phyloP scores from a whole-genome alignment of 768 basidiomycete genomes.

The Gelatoporia subvermispora region DNA sequence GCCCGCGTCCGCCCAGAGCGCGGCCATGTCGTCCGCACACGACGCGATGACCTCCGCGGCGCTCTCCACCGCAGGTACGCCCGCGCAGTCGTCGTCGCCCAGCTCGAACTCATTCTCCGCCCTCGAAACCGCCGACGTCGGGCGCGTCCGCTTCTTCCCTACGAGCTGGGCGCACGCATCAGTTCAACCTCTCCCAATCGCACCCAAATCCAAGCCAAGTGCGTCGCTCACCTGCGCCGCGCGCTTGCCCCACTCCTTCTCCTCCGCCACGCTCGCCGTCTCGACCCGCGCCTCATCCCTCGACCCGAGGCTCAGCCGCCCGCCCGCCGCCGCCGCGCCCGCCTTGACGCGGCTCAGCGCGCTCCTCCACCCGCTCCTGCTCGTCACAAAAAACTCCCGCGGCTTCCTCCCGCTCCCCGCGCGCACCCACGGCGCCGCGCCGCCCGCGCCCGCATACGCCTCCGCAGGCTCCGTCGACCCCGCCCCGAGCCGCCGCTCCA shows the following conservation, averaged over 20 bases:
- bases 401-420: constrained; percentile 5
- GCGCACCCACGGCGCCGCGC: constrained; percentile 12
- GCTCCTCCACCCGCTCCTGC: constrained; percentile 21
- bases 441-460: not conserved
- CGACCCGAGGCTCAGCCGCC: constrained; percentile 7
- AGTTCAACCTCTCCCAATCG: not conserved
- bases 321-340: constrained; percentile 8
- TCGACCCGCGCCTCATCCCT: constrained; percentile 6
- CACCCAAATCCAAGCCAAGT: too few relatives aligned
- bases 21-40: constrained; percentile 60
- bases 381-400: constrained; percentile 22
- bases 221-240: too few relatives aligned
- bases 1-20: constrained; percentile 58
- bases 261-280: not conserved
- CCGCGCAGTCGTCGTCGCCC: constrained; percentile 2
- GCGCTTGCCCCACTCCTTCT: not conserved
- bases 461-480: constrained; percentile 41
- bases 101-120: not conserved
- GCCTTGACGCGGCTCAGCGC: constrained; percentile 18
- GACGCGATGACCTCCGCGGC: constrained; percentile 51
- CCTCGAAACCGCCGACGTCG: not conserved
- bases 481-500: constrained; percentile 56
- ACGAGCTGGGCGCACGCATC: not conserved
- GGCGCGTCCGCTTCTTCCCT: not conserved
- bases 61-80: constrained; percentile 37